Percentiles rank a stretch among this genome's conserved stretches.
phyloP scores from a whole-genome alignment of 2,329 filamentous ascomycete genomes.

The Colletotrichum tofieldiae region DNA sequence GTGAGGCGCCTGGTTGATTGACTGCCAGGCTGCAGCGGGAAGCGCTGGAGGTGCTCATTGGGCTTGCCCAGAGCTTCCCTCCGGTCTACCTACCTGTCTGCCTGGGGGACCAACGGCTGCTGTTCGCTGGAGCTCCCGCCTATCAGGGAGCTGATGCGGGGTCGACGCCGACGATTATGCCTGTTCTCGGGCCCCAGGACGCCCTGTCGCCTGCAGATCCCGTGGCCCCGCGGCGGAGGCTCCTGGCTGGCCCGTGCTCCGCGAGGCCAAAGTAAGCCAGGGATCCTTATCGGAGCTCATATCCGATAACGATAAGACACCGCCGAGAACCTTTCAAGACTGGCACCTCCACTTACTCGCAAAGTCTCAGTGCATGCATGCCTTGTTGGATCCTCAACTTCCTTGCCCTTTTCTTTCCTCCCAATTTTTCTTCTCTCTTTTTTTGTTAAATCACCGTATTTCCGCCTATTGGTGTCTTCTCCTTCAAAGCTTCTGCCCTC shows the following conservation, averaged over 20 bases:
- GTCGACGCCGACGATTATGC: not conserved
- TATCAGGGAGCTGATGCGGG: slow-evolving; percentile 34
- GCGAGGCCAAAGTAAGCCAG: not conserved
- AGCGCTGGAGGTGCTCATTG: not conserved
- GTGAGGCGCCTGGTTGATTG: slow-evolving; percentile 4
- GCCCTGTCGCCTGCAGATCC: slow-evolving; percentile 12
- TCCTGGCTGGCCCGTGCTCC: not conserved
- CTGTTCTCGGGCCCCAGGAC: not conserved
- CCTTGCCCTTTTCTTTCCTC: no score
- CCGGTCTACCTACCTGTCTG: not conserved
- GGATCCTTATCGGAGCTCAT: not conserved
- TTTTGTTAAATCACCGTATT: no score
- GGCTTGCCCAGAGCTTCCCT: slow-evolving; percentile 7
- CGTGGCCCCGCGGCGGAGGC: not conserved
- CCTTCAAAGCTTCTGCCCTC: no score
- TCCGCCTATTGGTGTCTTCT: no score
- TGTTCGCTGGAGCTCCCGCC: slow-evolving; percentile 27
- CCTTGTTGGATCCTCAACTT: no score
- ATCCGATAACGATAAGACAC: slow-evolving; percentile 6
- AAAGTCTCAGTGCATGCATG: no score
- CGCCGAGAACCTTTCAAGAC: not conserved
- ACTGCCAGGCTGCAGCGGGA: slow-evolving; percentile 8
- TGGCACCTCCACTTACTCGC: no score
- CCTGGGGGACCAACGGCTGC: not conserved
- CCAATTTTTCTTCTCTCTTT: no score